A percentile compares a stretch with the other conserved stretches of the same genome.
These are phyloP conservation scores for Paramyrothecium roridum DNA, from an alignment of 2,329 filamentous ascomycete genomes.

Conservation along the genomic window DNA sequence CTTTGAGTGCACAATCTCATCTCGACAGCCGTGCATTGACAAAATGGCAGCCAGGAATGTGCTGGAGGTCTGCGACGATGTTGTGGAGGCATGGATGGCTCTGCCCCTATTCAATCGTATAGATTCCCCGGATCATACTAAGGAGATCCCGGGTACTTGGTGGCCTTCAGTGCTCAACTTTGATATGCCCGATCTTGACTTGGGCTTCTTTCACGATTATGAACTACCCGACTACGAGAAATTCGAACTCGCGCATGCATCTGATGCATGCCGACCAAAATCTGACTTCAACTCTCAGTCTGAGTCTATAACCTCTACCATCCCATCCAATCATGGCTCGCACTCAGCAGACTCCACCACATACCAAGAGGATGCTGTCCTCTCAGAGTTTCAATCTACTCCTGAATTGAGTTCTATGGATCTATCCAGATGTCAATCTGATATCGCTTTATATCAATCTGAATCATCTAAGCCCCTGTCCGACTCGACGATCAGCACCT, in stretches of 20 bases:
- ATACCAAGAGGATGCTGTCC: background rate
- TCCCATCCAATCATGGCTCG: background rate
- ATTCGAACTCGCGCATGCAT: background rate
- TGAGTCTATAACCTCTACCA: background rate
- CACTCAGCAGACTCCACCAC: background rate
- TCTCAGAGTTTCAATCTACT: background rate
- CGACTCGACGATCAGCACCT: background rate
- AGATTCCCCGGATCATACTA: slow-evolving; percentile 1
- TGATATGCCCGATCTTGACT: background rate
- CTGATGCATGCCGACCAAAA: background rate
- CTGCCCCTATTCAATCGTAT: slow-evolving; percentile 2
- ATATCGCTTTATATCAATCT: background rate
- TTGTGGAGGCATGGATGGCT: slow-evolving; percentile 1
- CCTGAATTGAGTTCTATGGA: background rate
- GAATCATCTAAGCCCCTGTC: background rate
- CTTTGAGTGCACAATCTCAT: no score
- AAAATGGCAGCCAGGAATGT: background rate
- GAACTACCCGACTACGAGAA: background rate
- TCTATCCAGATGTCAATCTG: background rate
- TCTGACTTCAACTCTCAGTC: background rate
- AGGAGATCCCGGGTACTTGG: background rate
- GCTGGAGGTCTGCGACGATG: background rate
- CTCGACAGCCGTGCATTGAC: background rate
- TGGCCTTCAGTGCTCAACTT: background rate
- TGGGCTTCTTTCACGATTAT: background rate